Conservation (phyloP, 73 alveolate species). For the Effrenium voratum region DNA sequence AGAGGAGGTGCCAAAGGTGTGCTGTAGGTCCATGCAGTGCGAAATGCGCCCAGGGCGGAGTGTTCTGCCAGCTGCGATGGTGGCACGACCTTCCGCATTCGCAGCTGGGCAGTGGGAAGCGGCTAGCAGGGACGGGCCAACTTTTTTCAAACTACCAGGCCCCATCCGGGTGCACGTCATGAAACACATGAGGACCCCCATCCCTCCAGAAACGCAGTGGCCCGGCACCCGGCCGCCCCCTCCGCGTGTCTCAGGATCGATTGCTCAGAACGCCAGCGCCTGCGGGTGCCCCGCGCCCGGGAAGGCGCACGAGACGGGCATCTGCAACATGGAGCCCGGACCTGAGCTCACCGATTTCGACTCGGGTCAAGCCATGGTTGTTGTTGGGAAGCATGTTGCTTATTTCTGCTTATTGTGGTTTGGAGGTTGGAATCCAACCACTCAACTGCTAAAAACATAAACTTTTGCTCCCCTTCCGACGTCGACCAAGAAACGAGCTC, state of each 20-base stretch:
- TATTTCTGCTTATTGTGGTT: no score
- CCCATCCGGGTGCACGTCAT: neutral
- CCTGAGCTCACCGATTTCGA: no score
- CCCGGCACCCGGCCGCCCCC: no score
- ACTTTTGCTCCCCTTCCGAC: no score
- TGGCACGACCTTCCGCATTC: constrained; percentile 80
- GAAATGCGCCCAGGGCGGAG: constrained; percentile 20
- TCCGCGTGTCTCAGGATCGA: neutral
- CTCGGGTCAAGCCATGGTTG: no score
- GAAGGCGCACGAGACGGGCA: constrained; percentile 80
- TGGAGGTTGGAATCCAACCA: no score
- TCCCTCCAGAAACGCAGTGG: neutral
- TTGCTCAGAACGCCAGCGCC: constrained; percentile 31
- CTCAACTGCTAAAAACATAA: no score
- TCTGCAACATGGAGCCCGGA: constrained; percentile 59
- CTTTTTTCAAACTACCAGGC: neutral
- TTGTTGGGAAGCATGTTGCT: no score
- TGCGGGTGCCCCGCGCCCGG: constrained; percentile 79
- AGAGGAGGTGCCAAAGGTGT: no score
- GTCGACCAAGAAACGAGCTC: no score
- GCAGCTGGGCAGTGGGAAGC: neutral
- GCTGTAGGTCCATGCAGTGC: no score
- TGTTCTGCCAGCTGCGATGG: constrained; percentile 78
- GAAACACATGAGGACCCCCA: no score
- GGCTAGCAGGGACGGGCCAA: neutral